These are phyloP conservation scores for Spizellomyces punctatus DNA, from an alignment of 192 early-diverging fungal genomes.

Conservation along the genomic window DNA sequence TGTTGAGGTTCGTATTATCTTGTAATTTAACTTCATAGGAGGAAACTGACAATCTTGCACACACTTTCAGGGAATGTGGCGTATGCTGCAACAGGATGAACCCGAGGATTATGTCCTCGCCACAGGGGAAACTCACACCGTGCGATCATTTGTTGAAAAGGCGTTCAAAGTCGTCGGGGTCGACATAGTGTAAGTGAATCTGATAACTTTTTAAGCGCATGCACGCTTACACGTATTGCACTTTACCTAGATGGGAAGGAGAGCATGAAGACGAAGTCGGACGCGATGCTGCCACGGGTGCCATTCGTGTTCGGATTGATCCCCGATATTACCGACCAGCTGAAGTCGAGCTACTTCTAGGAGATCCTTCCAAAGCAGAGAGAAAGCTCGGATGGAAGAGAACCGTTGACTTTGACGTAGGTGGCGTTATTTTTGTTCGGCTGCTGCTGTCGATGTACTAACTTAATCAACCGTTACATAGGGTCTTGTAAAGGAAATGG, in stretches of 20 bases:
- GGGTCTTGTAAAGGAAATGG: too few relatives aligned
- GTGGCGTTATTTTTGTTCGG: background rate
- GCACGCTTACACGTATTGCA: background rate
- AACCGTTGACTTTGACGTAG: constrained; percentile 70
- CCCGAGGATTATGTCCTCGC: constrained; percentile 77
- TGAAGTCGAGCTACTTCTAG: constrained; percentile 75
- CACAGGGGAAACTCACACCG: constrained; percentile 80
- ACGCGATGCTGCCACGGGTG: constrained; percentile 25
- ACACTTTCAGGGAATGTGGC: constrained; percentile 71
- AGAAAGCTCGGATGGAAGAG: constrained; percentile 66
- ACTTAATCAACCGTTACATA: too few relatives aligned
- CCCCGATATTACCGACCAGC: constrained; percentile 80
- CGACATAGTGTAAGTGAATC: constrained; percentile 50
- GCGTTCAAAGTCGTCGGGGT: constrained; percentile 65
- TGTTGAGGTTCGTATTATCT: constrained; percentile 38
- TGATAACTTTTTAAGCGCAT: constrained; percentile 2
- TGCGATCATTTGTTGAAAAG: constrained; percentile 75
- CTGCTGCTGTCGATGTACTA: too few relatives aligned
- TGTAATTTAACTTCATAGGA: background rate
- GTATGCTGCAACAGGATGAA: constrained; percentile 75
- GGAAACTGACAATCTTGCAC: background rate
- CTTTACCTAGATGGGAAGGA: constrained; percentile 31
- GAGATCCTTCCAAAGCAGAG: constrained; percentile 73
- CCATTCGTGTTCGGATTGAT: constrained; percentile 64
- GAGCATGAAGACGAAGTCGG: constrained; percentile 36